A percentile compares a stretch with the other conserved stretches of the same genome.
Evolutionary conservation across 1,284 basidiomycete genomes (phyloP).

Genomic region (Phlebopus sp.): DNA sequence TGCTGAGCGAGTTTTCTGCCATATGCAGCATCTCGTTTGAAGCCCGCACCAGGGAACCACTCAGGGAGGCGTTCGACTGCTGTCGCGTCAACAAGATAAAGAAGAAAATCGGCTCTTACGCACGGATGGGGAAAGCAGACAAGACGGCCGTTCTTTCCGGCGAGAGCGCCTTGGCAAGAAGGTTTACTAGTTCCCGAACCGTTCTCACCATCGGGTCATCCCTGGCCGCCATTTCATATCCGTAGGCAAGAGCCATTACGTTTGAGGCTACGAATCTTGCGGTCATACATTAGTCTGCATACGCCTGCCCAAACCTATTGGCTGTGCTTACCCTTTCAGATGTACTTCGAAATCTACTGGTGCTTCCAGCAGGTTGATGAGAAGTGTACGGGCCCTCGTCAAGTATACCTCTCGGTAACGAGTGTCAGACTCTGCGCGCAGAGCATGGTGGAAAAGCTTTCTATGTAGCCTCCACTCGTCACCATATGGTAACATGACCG

Average conservation of each 20-base stretch:
- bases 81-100: neutral
- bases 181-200: slow-evolving; percentile 15
- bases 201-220: slow-evolving; percentile 23
- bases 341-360: slow-evolving; percentile 24
- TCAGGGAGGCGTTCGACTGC: slow-evolving; percentile 40
- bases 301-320: no score
- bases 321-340: slow-evolving; percentile 16
- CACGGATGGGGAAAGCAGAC: slow-evolving; percentile 24
- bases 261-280: slow-evolving; percentile 24
- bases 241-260: slow-evolving; percentile 25
- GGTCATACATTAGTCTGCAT: neutral
- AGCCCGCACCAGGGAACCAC: slow-evolving; percentile 42
- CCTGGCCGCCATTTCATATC: slow-evolving; percentile 15
- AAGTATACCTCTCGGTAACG: slow-evolving; percentile 17
- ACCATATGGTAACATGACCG: slow-evolving; percentile 25
- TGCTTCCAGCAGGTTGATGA: slow-evolving; percentile 21
- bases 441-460: slow-evolving; percentile 26
- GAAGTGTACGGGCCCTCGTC: slow-evolving; percentile 15
- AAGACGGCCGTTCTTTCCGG: slow-evolving; percentile 19
- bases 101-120: slow-evolving; percentile 4
- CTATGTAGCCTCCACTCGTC: slow-evolving; percentile 23
- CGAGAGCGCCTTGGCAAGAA: slow-evolving; percentile 20
- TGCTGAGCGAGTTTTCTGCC: slow-evolving; percentile 10
- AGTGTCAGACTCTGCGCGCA: slow-evolving; percentile 17
- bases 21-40: slow-evolving; percentile 31